phyloP scores from a whole-genome alignment of 306 rosid genomes.

The Fragaria iinumae region DNA sequence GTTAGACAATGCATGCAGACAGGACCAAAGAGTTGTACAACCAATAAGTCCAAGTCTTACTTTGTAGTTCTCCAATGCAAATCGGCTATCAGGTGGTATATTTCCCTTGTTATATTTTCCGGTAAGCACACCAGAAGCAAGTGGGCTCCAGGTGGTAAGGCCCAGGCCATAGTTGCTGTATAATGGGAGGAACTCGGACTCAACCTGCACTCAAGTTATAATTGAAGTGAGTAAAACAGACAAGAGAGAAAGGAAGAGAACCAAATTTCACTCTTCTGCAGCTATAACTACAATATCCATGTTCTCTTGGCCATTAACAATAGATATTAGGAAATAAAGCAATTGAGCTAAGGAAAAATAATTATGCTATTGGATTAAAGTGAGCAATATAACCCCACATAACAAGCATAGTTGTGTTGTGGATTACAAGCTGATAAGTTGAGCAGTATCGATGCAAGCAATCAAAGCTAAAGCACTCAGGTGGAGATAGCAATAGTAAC shows the following conservation, averaged over 20 bases:
- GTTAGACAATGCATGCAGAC: slow-evolving; percentile 3
- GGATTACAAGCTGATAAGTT: not conserved
- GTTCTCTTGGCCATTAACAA: not conserved
- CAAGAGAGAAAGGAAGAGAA: not conserved
- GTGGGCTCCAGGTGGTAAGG: slow-evolving; percentile 96
- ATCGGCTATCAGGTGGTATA: slow-evolving; percentile 84
- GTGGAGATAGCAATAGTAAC: not conserved
- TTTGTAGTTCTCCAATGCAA: slow-evolving; percentile 91
- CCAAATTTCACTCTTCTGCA: not conserved
- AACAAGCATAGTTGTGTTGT: not conserved
- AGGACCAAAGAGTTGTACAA: slow-evolving; percentile 8
- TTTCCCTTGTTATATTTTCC: slow-evolving; percentile 89
- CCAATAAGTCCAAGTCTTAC: slow-evolving; percentile 34
- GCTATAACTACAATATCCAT: not conserved
- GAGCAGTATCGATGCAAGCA: not conserved
- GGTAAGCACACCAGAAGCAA: slow-evolving; percentile 93
- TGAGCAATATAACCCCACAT: not conserved
- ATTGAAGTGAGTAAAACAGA: not conserved
- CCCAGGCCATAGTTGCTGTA: slow-evolving; percentile 74
- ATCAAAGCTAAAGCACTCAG: not conserved
- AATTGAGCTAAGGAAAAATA: not conserved
- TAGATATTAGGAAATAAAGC: not conserved
- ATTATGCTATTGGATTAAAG: not conserved
- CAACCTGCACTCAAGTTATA: slow-evolving; percentile 53
- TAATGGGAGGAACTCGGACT: slow-evolving; percentile 80